phyloP scores from a whole-genome alignment of 2,329 filamentous ascomycete species.

The Macroventuria anomochaeta region DNA sequence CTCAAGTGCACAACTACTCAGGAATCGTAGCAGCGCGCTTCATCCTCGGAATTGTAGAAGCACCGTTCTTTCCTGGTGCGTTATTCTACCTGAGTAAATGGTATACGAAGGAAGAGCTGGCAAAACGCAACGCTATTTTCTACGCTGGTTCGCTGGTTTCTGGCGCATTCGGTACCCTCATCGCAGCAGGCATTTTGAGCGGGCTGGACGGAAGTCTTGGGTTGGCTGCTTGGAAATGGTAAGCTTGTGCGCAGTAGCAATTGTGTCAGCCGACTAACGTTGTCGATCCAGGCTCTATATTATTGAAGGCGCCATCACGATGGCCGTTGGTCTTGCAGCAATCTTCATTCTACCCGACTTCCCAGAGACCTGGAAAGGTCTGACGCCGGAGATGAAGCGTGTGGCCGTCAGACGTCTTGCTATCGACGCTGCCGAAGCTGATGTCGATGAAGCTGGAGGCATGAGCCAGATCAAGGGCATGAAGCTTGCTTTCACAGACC shows the following conservation, averaged over 20 bases:
- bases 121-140: conserved; percentile 59
- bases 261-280: background rate
- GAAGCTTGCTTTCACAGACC: conserved; percentile 59
- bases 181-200: conserved; percentile 59
- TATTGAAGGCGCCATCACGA: conserved; percentile 48
- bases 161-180: conserved; percentile 60
- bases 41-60: conserved; percentile 47
- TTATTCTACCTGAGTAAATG: conserved; percentile 47
- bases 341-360: conserved; percentile 49
- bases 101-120: conserved; percentile 62
- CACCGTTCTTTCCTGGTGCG: conserved; percentile 30
- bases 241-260: background rate
- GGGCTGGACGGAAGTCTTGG: conserved; percentile 41
- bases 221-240: conserved; percentile 47
- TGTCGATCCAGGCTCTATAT: conserved; percentile 37
- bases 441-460: conserved; percentile 56
- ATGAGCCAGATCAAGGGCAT: conserved; percentile 58
- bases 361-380: conserved; percentile 50
- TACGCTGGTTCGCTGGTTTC: conserved; percentile 59
- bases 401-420: conserved; percentile 57
- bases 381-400: conserved; percentile 52
- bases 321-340: conserved; percentile 42
- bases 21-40: conserved; percentile 53
- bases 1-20: conserved; percentile 53
- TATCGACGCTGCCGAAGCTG: conserved; percentile 53